Conservation (phyloP, 148 eudicot genomes). For the Talinum fruticosum region DNA sequence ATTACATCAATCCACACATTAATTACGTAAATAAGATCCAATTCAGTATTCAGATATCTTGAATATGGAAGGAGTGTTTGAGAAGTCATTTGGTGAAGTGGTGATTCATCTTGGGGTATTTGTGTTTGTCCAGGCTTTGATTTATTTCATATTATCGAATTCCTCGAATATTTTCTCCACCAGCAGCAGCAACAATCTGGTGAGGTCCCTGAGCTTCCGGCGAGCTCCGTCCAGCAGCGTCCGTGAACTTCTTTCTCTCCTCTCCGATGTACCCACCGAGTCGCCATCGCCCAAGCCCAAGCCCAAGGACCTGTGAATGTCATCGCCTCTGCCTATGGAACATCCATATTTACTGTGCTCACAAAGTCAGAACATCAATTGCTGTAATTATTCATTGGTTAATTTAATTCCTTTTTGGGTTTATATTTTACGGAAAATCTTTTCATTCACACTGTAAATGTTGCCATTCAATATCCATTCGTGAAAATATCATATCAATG, state of each 20-base stretch:
- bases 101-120: slow-evolving; percentile 40
- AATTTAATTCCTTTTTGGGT: too few species aligned
- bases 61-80: not conserved
- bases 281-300: not conserved
- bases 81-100: slow-evolving; percentile 14
- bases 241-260: slow-evolving; percentile 28
- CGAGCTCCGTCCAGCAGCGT: slow-evolving; percentile 34
- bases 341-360: too few species aligned
- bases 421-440: too few species aligned
- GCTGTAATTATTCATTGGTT: not conserved
- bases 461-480: not conserved
- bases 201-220: slow-evolving; percentile 45
- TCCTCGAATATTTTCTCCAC: slow-evolving; percentile 52
- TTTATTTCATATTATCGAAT: slow-evolving; percentile 50
- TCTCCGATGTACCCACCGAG: slow-evolving; percentile 37
- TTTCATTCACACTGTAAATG: not conserved
- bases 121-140: slow-evolving; percentile 50
- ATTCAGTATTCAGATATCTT: too few species aligned
- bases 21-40: too few species aligned
- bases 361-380: too few species aligned
- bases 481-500: too few species aligned
- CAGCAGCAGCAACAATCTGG: slow-evolving; percentile 29
- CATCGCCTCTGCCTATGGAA: not conserved
- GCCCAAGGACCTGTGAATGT: not conserved
- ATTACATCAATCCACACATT: too few species aligned